Base-by-base conservation (phyloP, 1,139 yeast species). In the Scheffersomyces lignicola region DNA sequence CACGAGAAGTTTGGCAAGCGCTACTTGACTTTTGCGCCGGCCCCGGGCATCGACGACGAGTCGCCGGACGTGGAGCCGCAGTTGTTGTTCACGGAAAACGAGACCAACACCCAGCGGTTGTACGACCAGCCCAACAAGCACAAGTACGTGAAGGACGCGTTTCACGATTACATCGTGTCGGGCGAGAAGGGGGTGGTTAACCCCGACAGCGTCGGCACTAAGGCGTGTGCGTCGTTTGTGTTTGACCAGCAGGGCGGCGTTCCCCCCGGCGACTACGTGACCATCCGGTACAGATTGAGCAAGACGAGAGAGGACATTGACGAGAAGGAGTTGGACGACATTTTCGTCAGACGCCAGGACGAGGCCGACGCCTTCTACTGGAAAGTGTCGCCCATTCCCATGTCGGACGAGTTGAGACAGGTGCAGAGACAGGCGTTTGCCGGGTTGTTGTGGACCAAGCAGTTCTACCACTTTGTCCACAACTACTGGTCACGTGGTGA, bases 321-420 rank as follows among this genome's bases (percentile, higher is more conserved):
- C 57, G 96, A 87, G 58, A 83, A 79, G 44, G 80, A 72, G 33
- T 82, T 88, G 51, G 97, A 90, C 60, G 63, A 72, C 25, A 62
- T 79, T n/a, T 80, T 90, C 49, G 81, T 79, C 29, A 71, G 78
- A 40, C 80, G 97, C 54, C 85, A 83, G 51, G 84, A 79, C 42
- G 97, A 90, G 52, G 97, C 97, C 7, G 96, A 90, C 53, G 92
- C 89, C 32, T 90, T 90, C 59, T 90, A 89, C 64, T 88, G 94
- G 89, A 80, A 85, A 56, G 77, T 90, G 31, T 76, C 92, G 13
- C 97, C 97, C 5, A 62, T 86, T 53, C 96, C 96, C 26, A 76
- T 89, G 44, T 76, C 87, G 29, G 94, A 87, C 42, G 88, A 85
- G 42, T 70, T 90, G 50, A 74, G 96, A 56, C 80, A 77, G 50